Evolutionary conservation across 2,329 filamentous ascomycete species (phyloP), one percentile per base, ranked within the genome.

Genomic region (Trichoderma gracile): DNA sequence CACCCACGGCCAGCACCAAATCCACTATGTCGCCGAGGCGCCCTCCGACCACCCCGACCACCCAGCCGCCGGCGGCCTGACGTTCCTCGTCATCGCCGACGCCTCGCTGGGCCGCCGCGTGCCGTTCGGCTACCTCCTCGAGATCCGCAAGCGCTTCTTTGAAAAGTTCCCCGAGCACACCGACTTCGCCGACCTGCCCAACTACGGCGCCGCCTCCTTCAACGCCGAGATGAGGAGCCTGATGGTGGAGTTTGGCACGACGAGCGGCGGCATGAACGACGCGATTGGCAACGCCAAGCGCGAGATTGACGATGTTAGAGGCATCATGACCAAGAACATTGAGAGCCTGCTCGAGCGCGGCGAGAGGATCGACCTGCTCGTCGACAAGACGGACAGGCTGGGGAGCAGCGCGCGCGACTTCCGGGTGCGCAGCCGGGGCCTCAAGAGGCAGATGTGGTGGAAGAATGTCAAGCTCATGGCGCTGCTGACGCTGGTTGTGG

Each of bases 371-470:
- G 93, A 97, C 78, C 77, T 97, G 70, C 80, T 99, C 52, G 93
- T 99, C 23, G 93, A 98, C 77, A 97, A 99, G 86, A 99, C 96
- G 55, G 94, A 97, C 75, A 84, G 93, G 49, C 78, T 99, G 45
- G 95, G 94, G 15, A 92, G 91, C 30, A 95, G 88, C 75, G 93
- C 95, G 60, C 84, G 89, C 71, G 95, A 99, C 75, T 99, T 99
- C 75, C 83, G 95, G 59, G 89, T 98, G 19, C 84, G 94, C 70
- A 96, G 91, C 75, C 82, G 93, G 27, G 93, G 92, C 1, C 77
- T 99, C 71, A 91, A 95, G 80, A 85, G 96, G 74, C 86, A 89
- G 78, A 98, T 99, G 95, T 99, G 95, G 95, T 98, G 94, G 94
- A 98, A 98, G 88, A 98, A 99, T 76, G 85, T 96, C 52, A 96